Percentiles rank a stretch among this genome's conserved stretches.
Evolutionary conservation across 768 basidiomycete genomes (phyloP).

Genomic region (Rossbeevera mucosa): DNA sequence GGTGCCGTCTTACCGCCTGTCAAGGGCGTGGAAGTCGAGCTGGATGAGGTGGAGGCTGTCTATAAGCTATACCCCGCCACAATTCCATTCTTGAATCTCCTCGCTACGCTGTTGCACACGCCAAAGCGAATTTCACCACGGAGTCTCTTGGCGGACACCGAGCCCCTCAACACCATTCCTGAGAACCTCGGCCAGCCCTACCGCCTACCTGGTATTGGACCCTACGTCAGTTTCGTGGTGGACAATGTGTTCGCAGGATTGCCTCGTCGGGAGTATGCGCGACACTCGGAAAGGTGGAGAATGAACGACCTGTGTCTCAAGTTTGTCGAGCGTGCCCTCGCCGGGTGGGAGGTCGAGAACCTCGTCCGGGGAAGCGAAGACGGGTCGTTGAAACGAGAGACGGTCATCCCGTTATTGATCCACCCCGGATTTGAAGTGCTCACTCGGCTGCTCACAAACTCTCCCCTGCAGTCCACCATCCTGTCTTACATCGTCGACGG

Average conservation of each 20-base stretch:
- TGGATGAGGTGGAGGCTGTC: constrained; percentile 82
- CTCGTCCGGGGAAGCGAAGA: constrained; percentile 58
- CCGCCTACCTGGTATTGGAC: constrained; percentile 72
- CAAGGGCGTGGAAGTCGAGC: constrained; percentile 79
- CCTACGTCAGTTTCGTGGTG: constrained; percentile 79
- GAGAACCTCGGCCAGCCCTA: constrained; percentile 78
- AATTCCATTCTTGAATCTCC: constrained; percentile 78
- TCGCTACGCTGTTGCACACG: constrained; percentile 79
- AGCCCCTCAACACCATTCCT: constrained; percentile 70
- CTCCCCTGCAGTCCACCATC: constrained; percentile 66
- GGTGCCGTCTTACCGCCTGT: constrained; percentile 44
- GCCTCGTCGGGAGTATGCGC: constrained; percentile 66
- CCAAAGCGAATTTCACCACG: constrained; percentile 65
- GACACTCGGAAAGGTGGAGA: constrained; percentile 76
- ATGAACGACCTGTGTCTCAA: constrained; percentile 80
- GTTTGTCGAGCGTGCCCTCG: constrained; percentile 81
- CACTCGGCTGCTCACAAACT: constrained; percentile 68
- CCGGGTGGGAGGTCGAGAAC: constrained; percentile 74
- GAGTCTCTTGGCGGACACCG: constrained; percentile 54
- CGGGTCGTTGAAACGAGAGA: constrained; percentile 45
- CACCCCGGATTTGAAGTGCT: constrained; percentile 91
- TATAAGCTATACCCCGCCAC: constrained; percentile 83
- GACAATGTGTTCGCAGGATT: constrained; percentile 86
- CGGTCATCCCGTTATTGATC: constrained; percentile 50
- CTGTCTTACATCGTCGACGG: constrained; percentile 81